Conservation (phyloP, 495 filamentous ascomycete species). For the Daldinia concentrica region DNA sequence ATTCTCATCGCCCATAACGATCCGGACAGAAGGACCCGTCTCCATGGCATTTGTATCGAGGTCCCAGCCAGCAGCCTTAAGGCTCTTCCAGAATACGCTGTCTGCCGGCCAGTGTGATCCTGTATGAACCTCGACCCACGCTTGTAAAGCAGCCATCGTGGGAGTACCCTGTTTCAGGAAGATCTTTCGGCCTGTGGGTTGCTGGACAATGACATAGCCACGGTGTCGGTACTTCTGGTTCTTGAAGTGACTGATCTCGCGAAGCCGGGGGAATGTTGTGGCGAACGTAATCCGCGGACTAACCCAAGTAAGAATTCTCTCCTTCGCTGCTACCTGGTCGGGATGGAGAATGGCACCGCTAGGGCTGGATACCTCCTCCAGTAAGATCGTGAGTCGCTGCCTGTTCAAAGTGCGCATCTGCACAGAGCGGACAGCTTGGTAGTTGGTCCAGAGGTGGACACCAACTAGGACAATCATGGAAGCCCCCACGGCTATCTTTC, state of each 20-base stretch:
- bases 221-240: neutral
- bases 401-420: conserved; percentile 86
- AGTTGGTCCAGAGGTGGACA: conserved; percentile 83
- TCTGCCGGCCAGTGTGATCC: conserved; percentile 47
- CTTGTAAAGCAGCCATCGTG: conserved; percentile 65
- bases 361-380: conserved; percentile 65
- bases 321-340: conserved; percentile 67
- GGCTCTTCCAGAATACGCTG: conserved; percentile 48
- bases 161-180: conserved; percentile 69
- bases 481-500: conserved; percentile 77
- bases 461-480: conserved; percentile 74
- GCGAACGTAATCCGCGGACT: conserved; percentile 49
- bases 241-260: conserved; percentile 29
- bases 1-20: conserved; percentile 21
- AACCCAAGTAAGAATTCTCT: conserved; percentile 75
- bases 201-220: conserved; percentile 52
- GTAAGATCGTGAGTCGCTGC: conserved; percentile 84
- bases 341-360: conserved; percentile 62
- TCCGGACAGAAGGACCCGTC: conserved; percentile 43
- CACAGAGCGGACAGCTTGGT: conserved; percentile 83
- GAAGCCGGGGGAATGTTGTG: conserved; percentile 14
- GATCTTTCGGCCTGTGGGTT: conserved; percentile 50
- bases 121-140: conserved; percentile 77
- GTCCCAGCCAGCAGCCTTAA: conserved; percentile 56
- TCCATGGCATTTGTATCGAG: conserved; percentile 55